Conservation (phyloP, 2,329 filamentous ascomycete genomes). For the Verticillium tricorpus region DNA sequence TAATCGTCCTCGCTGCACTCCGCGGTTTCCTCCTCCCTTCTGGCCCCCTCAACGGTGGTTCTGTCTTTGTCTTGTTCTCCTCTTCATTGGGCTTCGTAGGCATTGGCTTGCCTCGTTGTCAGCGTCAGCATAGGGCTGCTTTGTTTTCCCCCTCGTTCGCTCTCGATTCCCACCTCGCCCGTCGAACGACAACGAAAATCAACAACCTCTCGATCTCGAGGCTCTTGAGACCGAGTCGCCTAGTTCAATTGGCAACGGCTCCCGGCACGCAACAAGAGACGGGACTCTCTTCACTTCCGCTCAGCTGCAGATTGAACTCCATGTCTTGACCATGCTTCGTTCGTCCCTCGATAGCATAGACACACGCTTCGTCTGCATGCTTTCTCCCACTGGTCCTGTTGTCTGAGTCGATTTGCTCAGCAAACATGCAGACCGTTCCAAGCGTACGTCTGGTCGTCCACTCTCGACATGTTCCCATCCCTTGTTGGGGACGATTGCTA, state of each 20-base stretch:
- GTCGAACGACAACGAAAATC: not conserved
- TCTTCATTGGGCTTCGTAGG: not conserved
- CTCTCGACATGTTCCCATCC: conserved; percentile 11
- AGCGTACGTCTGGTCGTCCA: conserved; percentile 33
- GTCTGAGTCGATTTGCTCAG: conserved; percentile 33
- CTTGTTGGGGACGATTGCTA: not conserved
- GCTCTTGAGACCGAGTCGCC: not conserved
- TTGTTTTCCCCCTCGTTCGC: not conserved
- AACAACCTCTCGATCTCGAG: not conserved
- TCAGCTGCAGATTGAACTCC: conserved; percentile 9
- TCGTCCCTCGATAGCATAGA: conserved; percentile 9
- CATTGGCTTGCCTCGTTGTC: not conserved
- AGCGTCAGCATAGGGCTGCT: not conserved
- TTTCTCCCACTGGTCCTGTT: conserved; percentile 6
- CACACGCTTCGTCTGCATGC: conserved; percentile 12
- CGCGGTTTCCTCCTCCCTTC: not conserved
- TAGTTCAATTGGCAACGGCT: not conserved
- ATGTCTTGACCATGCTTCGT: conserved; percentile 16
- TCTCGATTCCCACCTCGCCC: not conserved
- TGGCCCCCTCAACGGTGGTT: not conserved
- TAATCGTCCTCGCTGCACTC: not conserved
- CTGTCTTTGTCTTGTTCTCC: not conserved
- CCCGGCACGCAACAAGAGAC: not conserved
- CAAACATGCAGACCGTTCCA: conserved; percentile 51
- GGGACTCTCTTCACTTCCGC: conserved; percentile 3